Conservation (phyloP, 768 basidiomycete genomes). For the Boletellus ananas region DNA sequence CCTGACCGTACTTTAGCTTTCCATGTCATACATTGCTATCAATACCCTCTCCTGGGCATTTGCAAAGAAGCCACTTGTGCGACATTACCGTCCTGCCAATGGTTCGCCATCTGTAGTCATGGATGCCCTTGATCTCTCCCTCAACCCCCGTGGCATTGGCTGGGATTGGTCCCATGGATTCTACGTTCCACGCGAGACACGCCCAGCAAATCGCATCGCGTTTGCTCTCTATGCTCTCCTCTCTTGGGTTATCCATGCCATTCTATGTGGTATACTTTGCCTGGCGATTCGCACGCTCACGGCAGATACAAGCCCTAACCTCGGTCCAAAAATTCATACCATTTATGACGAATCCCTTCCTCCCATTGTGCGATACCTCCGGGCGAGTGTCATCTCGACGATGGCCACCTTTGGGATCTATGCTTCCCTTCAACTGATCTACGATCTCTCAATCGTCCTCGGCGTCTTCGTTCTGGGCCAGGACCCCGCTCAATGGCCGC, state of each 20-base stretch:
- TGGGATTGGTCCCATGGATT: constrained; percentile 52
- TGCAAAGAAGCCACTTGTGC: constrained; percentile 9
- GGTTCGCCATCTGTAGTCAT: neutral
- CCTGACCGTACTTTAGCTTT: neutral
- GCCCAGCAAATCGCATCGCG: constrained; percentile 34
- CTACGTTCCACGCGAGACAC: constrained; percentile 34
- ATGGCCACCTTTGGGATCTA: constrained; percentile 45
- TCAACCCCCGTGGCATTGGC: constrained; percentile 55
- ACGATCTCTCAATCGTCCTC: neutral
- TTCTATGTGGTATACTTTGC: constrained; percentile 45
- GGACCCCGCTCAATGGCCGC: neutral
- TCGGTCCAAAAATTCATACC: constrained; percentile 16
- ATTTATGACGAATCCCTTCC: constrained; percentile 33
- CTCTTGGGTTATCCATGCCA: constrained; percentile 33
- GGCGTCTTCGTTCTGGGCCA: neutral
- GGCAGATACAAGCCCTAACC: constrained; percentile 26
- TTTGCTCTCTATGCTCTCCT: constrained; percentile 37
- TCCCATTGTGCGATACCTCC: constrained; percentile 23
- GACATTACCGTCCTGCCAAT: constrained; percentile 3
- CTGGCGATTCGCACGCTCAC: constrained; percentile 44
- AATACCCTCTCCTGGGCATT: constrained; percentile 13
- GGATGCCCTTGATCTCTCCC: constrained; percentile 48
- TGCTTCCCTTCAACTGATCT: constrained; percentile 35
- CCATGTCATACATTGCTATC: constrained; percentile 6
- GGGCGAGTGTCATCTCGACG: constrained; percentile 42